Evolutionary conservation across 169 alveolate genomes (phyloP), one percentile per base, ranked within the genome.

Genomic region (Eimeria necatrix): DNA sequence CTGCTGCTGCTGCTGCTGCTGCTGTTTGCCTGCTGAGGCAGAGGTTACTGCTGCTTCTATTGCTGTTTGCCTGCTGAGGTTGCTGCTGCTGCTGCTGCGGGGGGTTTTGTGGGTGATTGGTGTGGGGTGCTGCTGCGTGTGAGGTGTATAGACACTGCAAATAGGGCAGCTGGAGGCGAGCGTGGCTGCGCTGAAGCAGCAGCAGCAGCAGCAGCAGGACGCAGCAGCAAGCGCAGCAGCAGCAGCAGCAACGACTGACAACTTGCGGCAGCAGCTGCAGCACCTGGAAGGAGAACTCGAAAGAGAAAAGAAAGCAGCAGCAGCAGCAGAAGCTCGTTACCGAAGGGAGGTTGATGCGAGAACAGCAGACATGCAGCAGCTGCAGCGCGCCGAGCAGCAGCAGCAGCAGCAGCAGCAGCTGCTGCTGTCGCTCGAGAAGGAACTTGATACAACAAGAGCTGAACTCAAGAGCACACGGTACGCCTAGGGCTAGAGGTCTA

Each of bases 121-220:
- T 32, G 41, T 32, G 41, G 46, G 71, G 71, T 52, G 70, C 71
- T 81, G 90, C 71, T 22, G 73, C 32, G 46, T 10, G 16, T 81
- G 64, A 8, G 60, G 24, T 53, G 80, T 84, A 59, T 78, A 59
- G 92, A 32, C 60, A n/a, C 78, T 84, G 92, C 92, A 51, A 56
- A 22, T 80, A 0, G 89, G 89, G 14, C 89, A 80, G 89, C 51
- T 80, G 71, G 89, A 80, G 89, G 89, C 89, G n/a, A 9, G 70
- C 16, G 61, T 80, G 9, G 61, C 68, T 0, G 89, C 89, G 8
- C 70, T 80, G 64, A 80, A 80, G 89, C 52, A 80, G 89, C 71
- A 80, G 89, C 71, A 80, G 89, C 89, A 80, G 89, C 89, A 80
- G 89, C 89, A 80, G 89, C 89, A 80, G 89, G 71, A 80, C 71